These are phyloP conservation scores for Emergomyces orientalis DNA, from an alignment of 2,329 filamentous ascomycete genomes.

Conservation along the genomic window DNA sequence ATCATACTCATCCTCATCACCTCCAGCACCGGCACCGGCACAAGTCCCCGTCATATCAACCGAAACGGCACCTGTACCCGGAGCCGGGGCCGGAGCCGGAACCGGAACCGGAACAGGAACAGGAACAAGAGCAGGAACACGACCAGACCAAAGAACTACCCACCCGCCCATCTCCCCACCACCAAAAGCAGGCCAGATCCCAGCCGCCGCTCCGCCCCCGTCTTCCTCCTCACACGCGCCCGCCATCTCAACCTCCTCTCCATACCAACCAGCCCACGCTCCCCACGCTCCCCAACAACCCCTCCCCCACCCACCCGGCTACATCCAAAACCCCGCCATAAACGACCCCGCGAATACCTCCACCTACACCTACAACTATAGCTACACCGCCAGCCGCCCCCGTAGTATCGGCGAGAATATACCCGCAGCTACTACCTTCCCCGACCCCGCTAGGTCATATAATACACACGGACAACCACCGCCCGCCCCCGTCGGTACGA, in stretches of 20 bases:
- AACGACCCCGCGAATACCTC: conserved; percentile 8
- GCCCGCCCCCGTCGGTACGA: too few species aligned
- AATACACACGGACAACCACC: too few species aligned
- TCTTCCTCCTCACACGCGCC: neutral
- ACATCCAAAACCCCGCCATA: conserved; percentile 20
- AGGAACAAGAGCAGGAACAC: neutral
- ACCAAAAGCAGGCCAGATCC: conserved; percentile 7
- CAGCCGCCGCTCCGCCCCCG: conserved; percentile 5
- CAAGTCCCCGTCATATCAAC: neutral
- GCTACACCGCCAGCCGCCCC: neutral
- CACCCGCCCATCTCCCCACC: conserved; percentile 8
- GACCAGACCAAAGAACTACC: neutral
- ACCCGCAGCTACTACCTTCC: too few species aligned
- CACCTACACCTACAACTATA: conserved; percentile 4
- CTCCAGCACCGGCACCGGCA: conserved; percentile 32
- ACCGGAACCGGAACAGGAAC: neutral
- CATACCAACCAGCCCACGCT: neutral
- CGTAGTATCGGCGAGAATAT: neutral
- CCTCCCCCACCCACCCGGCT: conserved; percentile 25
- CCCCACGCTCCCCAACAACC: conserved; percentile 10
- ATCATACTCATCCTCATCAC: conserved; percentile 21
- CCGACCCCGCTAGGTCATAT: too few species aligned
- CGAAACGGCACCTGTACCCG: neutral
- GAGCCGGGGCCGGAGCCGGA: neutral
- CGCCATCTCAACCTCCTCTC: neutral